Base-by-base conservation (phyloP, 140 eudicot genomes). In the Stevia rebaudiana region DNA sequence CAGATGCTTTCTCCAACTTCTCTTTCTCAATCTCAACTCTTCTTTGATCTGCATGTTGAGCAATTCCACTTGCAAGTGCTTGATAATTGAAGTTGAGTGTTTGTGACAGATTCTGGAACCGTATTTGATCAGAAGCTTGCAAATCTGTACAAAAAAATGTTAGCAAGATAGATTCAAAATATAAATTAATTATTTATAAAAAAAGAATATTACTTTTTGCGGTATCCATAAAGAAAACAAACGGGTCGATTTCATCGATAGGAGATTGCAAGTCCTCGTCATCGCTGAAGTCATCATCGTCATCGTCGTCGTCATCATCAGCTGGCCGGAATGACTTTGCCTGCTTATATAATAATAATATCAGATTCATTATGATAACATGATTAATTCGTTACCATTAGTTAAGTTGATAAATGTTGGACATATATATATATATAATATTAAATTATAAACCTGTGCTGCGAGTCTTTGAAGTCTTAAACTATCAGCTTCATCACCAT, bases 211-310 rank as follows among this genome's bases (percentile, higher is more conserved):
- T 71, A 90, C 97, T 82, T 65, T 74, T 72, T 36, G 72, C 55
- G 17, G 87, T 64, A 61, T 76, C 83, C 30, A 74, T 83, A 71
- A 82, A 82, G 72, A 78, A 67, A 37, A 78, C 71, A 78, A 78
- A 78, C 4, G 81, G 97, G 61, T 90, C 97, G 25, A 90, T 83
- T 41, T 90, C 94, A 78, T 90, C 95, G 46, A 83, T 83, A 22
- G 97, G 94, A 28, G 94, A 90, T 54, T 90, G 90, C 73, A 86
- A 21, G 9, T 84, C 95, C 50, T 90, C 95, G 61, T 86, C 90
- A 40, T 90, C 97, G 41, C 87, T 86, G 63, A 72, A 79, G 75
- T 86, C 94, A 55, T 89, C 95, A 68, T 83, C 95, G 0, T 81
- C 63, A 47, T 89, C 97, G 3, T 84, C 86, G 9, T 84, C 92